Conservation (phyloP, 805 yeast genomes). For the Pichia scutulata region DNA sequence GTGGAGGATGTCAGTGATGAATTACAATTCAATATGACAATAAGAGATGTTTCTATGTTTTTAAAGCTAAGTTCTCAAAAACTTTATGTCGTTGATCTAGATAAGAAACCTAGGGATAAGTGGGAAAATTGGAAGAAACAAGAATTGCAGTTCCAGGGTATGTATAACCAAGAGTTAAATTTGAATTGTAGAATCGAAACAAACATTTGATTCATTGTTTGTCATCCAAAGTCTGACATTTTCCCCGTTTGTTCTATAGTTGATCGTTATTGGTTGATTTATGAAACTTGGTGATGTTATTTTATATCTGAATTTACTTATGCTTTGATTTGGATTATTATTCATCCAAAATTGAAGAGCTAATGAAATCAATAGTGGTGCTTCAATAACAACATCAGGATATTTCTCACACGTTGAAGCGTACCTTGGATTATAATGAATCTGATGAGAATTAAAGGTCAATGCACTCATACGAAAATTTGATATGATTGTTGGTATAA, state of each 20-base stretch:
- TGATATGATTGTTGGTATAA: slow-evolving; percentile 35
- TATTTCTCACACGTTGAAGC: slow-evolving; percentile 49
- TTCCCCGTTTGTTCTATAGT: slow-evolving; percentile 11
- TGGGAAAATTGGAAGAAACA: slow-evolving; percentile 36
- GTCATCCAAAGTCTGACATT: slow-evolving; percentile 22
- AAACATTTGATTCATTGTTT: slow-evolving; percentile 4
- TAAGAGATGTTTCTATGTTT: slow-evolving; percentile 46
- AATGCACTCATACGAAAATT: slow-evolving; percentile 63
- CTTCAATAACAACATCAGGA: slow-evolving; percentile 62
- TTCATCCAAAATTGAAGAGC: slow-evolving; percentile 40
- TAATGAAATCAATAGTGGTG: slow-evolving; percentile 67
- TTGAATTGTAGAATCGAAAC: slow-evolving; percentile 15
- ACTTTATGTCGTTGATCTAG: slow-evolving; percentile 38
- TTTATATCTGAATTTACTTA: slow-evolving; percentile 38
- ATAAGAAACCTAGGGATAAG: slow-evolving; percentile 37
- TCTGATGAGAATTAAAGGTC: slow-evolving; percentile 75
- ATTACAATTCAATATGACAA: slow-evolving; percentile 40
- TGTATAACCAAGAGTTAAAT: slow-evolving; percentile 3
- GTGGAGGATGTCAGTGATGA: slow-evolving; percentile 39
- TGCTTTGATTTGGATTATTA: not conserved
- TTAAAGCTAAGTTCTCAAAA: slow-evolving; percentile 27
- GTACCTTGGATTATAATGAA: slow-evolving; percentile 64
- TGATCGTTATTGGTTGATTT: slow-evolving; percentile 28
- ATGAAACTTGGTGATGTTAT: slow-evolving; percentile 45
- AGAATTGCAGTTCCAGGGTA: slow-evolving; percentile 16